Evolutionary conservation across 2,329 filamentous ascomycete species (phyloP).

Genomic region (Aspergillus pseudotamarii): DNA sequence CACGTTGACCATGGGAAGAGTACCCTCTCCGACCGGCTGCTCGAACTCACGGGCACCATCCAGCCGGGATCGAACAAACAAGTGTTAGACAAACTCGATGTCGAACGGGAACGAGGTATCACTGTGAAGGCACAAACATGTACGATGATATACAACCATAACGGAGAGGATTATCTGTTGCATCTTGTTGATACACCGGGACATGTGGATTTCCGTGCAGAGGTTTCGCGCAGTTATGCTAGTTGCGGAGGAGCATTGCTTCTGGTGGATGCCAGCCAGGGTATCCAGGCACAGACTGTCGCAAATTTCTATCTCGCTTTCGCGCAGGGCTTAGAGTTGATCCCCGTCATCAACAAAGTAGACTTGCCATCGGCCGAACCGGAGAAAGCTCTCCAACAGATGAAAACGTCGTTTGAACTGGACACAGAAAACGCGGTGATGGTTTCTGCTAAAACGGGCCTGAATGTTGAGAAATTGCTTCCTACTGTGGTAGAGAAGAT

Average conservation of each 20-base stretch:
- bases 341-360: conserved; percentile 96
- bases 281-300: conserved; percentile 95
- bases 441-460: conserved; percentile 92
- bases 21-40: conserved; percentile 86
- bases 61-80: conserved; percentile 86
- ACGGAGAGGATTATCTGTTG: conserved; percentile 84
- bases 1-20: conserved; percentile 99
- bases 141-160: conserved; percentile 91
- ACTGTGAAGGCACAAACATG: conserved; percentile 99
- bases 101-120: conserved; percentile 93
- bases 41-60: conserved; percentile 95
- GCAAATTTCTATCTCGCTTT: conserved; percentile 99
- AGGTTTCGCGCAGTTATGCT: conserved; percentile 93
- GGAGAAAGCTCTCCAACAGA: conserved; percentile 81
- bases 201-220: conserved; percentile 95
- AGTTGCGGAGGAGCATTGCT: conserved; percentile 91
- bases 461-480: conserved; percentile 81
- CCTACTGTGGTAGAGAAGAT: conserved; percentile 85
- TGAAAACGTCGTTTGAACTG: conserved; percentile 84
- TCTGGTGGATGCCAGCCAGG: conserved; percentile 93
- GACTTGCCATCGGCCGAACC: conserved; percentile 89
- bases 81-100: conserved; percentile 94
- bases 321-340: conserved; percentile 79
- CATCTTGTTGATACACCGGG: conserved; percentile 96
- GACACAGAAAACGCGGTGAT: conserved; percentile 72